Base-by-base conservation (phyloP, 441 rosid species). In the Mallotus japonicus region DNA sequence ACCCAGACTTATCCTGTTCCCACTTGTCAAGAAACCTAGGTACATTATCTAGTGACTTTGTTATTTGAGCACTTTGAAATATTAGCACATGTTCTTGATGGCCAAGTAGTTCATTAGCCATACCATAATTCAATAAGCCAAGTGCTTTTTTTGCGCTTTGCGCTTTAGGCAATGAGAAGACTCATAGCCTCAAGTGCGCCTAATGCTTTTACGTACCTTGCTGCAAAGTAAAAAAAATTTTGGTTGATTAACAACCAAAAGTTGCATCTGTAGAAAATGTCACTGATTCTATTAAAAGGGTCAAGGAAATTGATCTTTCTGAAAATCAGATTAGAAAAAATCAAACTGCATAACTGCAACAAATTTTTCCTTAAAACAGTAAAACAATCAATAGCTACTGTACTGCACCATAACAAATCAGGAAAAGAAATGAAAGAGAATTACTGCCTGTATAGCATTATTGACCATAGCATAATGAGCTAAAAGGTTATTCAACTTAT, bases 101-200 rank as follows among this genome's bases (percentile, higher is more conserved):
- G 19, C 46, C 71, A 67, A 53, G 49, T 67, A 54, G 28, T 53
- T 28, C 32, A 53, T 67, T 34, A 32, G 28, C 49, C 42, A 53
- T 28, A 22, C 28, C 71, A 50, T 19, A 67, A 67, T 34, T n/a
- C 3, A 53, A 54, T 6, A n/a, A 50, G 32, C 3, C 32, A 2
- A 28, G 32, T 24, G 28, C 28, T 24, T 24, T 24, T 24, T 24
- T 24, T 24, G 28, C 3, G 32, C 32, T 28, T 28, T 28, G 32
- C 3, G 3, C 32, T 28, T 28, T 28, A 28, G 32, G 32, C 32
- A 28, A 28, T 28, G 32, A 28, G 32, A 28, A 28, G 32, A 28
- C 32, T 28, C 32, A 28, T 28, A 1, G 32, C 32, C 32, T 28
- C 32, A 28, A 28, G 32, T 28, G 32, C 32, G 3, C 32, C 32